These are phyloP conservation scores for Thelonectria discophora DNA, from an alignment of 2,329 filamentous ascomycete genomes.

Conservation along the genomic window DNA sequence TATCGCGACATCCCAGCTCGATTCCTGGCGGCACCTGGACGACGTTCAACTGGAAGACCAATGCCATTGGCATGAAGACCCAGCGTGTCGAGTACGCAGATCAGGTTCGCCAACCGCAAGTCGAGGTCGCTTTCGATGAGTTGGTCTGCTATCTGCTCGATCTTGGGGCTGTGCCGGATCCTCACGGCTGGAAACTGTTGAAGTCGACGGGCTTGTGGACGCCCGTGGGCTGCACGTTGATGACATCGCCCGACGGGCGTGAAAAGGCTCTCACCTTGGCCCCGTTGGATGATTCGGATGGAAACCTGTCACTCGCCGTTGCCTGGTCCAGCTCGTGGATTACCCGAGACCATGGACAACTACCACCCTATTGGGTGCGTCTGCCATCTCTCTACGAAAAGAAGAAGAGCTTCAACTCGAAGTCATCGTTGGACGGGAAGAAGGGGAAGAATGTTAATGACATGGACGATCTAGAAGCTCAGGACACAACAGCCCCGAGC, in stretches of 20 bases:
- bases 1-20: conserved; percentile 59
- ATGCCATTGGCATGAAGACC: conserved; percentile 67
- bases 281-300: conserved; percentile 67
- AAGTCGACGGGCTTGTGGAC: conserved; percentile 68
- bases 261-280: conserved; percentile 62
- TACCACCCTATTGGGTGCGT: conserved; percentile 69
- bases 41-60: conserved; percentile 71
- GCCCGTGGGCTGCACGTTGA: conserved; percentile 64
- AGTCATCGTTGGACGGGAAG: not conserved
- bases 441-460: conserved; percentile 9
- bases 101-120: conserved; percentile 62
- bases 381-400: conserved; percentile 49
- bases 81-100: conserved; percentile 71
- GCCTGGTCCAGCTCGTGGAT: conserved; percentile 66
- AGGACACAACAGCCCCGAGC: not conserved
- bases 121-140: conserved; percentile 65
- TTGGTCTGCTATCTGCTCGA: conserved; percentile 70
- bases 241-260: conserved; percentile 61
- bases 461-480: conserved; percentile 4
- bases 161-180: conserved; percentile 68
- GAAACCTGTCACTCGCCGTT: conserved; percentile 65
- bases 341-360: conserved; percentile 57
- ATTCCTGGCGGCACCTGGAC: conserved; percentile 72
- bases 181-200: conserved; percentile 66
- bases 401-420: not conserved